Base-by-base conservation (phyloP, 768 basidiomycete species). In the Collybiopsis luxurians region DNA sequence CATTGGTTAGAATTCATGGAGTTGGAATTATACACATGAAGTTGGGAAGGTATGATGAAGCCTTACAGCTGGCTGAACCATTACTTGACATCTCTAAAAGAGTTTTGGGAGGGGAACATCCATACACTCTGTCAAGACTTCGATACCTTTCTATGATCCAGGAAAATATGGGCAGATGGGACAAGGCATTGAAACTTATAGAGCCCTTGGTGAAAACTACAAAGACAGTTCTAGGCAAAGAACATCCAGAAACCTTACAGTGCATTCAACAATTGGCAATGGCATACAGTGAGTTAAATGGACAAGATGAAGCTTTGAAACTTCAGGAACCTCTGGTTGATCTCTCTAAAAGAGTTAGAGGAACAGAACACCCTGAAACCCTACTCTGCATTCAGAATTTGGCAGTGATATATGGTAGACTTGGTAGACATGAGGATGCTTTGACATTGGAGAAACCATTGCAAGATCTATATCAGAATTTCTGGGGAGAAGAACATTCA, bases 241-340 rank as follows among this genome's bases (percentile, higher is more conserved):
- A 55, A 12, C 58, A 59, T 30, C 43, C 44, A 27, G 43, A 54
- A n/a, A 59, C 58, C 11, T 34, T 53, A 10, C 11, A 50, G 15
- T 26, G 4, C 13, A 7, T 11, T 23, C 58, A 53, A 45, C 38
- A 43, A 31, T 36, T 59, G n/a, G 58, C 44, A 19, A 7, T 11
- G 13, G 46, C 53, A 12, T 59, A 55, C 34, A 7, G 6, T 12
- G 19, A 34, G 9, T 24, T 55, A 17, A 52, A 43, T 1, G 12
- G 34, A 15, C 23, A 38, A 10, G 24, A 2, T 12, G 58, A 54
- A 27, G 58, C 58, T 2, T 27, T 19, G n/a, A 38, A 45, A 19
- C 30, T 59, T 19, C 11, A 54, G 42, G 30, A 54, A 31, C 30
- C 7, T 24, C 23, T 59, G 3, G 15, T 54, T 45, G 26, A 17